A percentile compares a stretch with the other conserved stretches of the same genome.
These are phyloP conservation scores for Fraxinus albicans DNA, from an alignment of 305 asterid genomes.

Conservation along the genomic window DNA sequence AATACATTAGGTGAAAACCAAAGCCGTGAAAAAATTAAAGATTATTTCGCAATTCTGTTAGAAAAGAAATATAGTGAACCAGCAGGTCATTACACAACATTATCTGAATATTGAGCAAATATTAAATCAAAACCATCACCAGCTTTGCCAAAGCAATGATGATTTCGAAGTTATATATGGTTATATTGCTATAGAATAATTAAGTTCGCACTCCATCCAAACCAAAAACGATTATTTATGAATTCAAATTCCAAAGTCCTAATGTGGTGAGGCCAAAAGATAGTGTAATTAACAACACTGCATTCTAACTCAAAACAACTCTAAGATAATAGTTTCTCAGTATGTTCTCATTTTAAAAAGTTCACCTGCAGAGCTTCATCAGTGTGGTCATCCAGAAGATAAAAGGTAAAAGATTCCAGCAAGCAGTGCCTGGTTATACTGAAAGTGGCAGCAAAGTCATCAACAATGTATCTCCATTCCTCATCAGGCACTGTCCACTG, in stretches of 20 bases:
- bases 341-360: not conserved
- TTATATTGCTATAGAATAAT: not conserved
- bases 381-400: constrained; percentile 87
- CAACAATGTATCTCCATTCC: constrained; percentile 67
- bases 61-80: not conserved
- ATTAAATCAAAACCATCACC: constrained; percentile 13
- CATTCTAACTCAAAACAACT: constrained; percentile 15
- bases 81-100: constrained; percentile 8
- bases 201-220: not conserved
- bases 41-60: not conserved
- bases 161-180: constrained; percentile 1
- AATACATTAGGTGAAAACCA: not conserved
- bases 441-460: constrained; percentile 89
- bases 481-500: constrained; percentile 77
- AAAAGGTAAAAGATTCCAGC: constrained; percentile 82
- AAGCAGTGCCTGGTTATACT: constrained; percentile 73
- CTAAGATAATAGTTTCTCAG: not conserved
- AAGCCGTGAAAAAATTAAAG: constrained; percentile 1
- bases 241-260: not conserved
- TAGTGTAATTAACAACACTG: not conserved
- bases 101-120: constrained; percentile 12
- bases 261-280: not conserved
- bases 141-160: constrained; percentile 5
- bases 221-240: not conserved
- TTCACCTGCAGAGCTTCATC: constrained; percentile 79